Evolutionary conservation across 441 rosid species (phyloP).

Genomic region (Adansonia grandidieri): DNA sequence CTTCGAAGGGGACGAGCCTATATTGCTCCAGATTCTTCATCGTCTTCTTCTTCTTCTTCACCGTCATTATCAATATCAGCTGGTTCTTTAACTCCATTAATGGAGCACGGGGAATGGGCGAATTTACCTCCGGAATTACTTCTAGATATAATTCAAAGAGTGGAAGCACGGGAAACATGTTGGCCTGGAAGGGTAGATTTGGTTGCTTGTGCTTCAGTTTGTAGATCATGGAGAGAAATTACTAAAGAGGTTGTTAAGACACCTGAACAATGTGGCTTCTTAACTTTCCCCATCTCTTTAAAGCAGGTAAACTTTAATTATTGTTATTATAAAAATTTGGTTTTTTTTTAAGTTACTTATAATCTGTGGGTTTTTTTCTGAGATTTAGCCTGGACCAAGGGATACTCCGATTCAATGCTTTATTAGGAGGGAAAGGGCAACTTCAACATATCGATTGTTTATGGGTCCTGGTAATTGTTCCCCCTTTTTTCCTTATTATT

Average conservation of each 20-base stretch:
- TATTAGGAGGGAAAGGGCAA: conserved; percentile 72
- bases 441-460: conserved; percentile 67
- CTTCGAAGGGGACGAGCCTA: conserved; percentile 58
- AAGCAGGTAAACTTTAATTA: conserved; percentile 58
- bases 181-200: conserved; percentile 86
- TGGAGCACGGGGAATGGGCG: conserved; percentile 63
- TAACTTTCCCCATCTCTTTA: conserved; percentile 75
- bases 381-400: conserved; percentile 78
- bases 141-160: conserved; percentile 59
- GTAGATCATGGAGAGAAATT: conserved; percentile 78
- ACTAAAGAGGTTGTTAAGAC: conserved; percentile 65
- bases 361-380: conserved; percentile 10
- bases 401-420: conserved; percentile 85
- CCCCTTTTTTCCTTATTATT: background rate
- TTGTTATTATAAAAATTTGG: background rate
- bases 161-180: conserved; percentile 56
- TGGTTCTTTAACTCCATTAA: conserved; percentile 11
- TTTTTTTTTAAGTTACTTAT: background rate
- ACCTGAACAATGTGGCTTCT: conserved; percentile 68
- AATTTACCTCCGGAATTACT: conserved; percentile 85
- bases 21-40: conserved; percentile 62
- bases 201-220: conserved; percentile 81
- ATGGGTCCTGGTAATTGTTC: conserved; percentile 72
- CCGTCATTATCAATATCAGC: background rate
- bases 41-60: conserved; percentile 24